Conservation (phyloP, 495 filamentous ascomycete species). For the Trichoderma gamsii region DNA sequence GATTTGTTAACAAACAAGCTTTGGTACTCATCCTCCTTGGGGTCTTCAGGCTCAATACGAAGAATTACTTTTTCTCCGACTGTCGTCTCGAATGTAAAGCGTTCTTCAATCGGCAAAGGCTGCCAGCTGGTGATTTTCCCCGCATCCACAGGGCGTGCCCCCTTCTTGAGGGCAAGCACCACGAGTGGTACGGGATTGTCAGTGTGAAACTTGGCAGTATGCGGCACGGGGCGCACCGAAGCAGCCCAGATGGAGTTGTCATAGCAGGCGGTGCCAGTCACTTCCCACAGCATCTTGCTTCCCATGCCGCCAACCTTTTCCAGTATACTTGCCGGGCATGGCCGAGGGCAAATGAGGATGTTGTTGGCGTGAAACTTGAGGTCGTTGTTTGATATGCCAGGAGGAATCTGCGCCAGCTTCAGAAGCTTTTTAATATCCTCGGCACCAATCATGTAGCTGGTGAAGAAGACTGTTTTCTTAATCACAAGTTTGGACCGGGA, state of each 20-base stretch:
- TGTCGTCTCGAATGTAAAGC: slow-evolving; percentile 65
- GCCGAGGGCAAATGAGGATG: slow-evolving; percentile 78
- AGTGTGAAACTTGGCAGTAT: slow-evolving; percentile 59
- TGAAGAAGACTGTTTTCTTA: slow-evolving; percentile 84
- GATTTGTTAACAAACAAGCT: slow-evolving; percentile 49
- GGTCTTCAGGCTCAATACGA: slow-evolving; percentile 65
- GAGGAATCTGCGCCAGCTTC: slow-evolving; percentile 56
- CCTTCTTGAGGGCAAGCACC: slow-evolving; percentile 65
- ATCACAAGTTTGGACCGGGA: slow-evolving; percentile 52
- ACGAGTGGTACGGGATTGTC: slow-evolving; percentile 69
- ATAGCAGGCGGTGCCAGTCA: slow-evolving; percentile 64
- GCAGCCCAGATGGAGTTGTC: slow-evolving; percentile 87
- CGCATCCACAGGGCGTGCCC: slow-evolving; percentile 71
- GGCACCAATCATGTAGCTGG: slow-evolving; percentile 78
- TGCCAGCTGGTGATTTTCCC: slow-evolving; percentile 81
- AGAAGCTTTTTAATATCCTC: slow-evolving; percentile 64
- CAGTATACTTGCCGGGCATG: slow-evolving; percentile 59
- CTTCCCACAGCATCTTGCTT: slow-evolving; percentile 72
- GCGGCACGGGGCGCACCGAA: slow-evolving; percentile 63
- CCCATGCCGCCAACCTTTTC: slow-evolving; percentile 82
- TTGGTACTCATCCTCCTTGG: slow-evolving; percentile 52
- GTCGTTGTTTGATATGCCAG: slow-evolving; percentile 52
- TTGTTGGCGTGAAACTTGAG: slow-evolving; percentile 81
- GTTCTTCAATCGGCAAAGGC: slow-evolving; percentile 58
- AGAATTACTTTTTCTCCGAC: slow-evolving; percentile 84